phyloP scores from a whole-genome alignment of 345 rosid species.

The Firmiana major region DNA sequence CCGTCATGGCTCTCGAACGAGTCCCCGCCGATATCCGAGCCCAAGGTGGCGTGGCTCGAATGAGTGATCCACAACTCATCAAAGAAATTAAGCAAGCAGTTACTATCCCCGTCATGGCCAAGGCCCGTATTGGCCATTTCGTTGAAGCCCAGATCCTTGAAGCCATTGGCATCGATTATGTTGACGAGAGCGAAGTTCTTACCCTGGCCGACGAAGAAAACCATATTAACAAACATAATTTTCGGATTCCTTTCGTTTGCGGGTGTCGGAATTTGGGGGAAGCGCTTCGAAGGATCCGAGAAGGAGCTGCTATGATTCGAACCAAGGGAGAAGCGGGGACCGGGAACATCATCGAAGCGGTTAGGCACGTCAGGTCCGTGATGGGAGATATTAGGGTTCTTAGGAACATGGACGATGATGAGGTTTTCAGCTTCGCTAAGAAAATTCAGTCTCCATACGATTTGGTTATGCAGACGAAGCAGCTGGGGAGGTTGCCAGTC shows the following conservation, averaged over 20 bases:
- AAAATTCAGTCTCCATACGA: slow-evolving; percentile 62
- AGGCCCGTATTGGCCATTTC: slow-evolving; percentile 76
- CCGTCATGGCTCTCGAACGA: slow-evolving; percentile 81
- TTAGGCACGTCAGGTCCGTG: slow-evolving; percentile 77
- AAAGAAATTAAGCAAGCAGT: slow-evolving; percentile 64
- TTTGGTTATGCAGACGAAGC: slow-evolving; percentile 63
- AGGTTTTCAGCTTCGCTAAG: slow-evolving; percentile 65
- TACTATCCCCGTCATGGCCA: slow-evolving; percentile 80
- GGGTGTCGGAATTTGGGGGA: slow-evolving; percentile 83
- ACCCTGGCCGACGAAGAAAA: slow-evolving; percentile 73
- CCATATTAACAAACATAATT: slow-evolving; percentile 81
- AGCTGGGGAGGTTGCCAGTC: slow-evolving; percentile 66
- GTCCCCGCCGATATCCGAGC: slow-evolving; percentile 76
- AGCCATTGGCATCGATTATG: slow-evolving; percentile 72
- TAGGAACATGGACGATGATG: slow-evolving; percentile 75
- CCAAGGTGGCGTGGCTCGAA: slow-evolving; percentile 76
- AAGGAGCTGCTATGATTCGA: slow-evolving; percentile 84
- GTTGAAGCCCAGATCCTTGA: slow-evolving; percentile 77
- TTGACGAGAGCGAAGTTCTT: slow-evolving; percentile 79
- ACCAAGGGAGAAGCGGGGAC: slow-evolving; percentile 89
- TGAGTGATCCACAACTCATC: slow-evolving; percentile 71
- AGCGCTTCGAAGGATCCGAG: slow-evolving; percentile 69
- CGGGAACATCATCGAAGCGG: slow-evolving; percentile 76
- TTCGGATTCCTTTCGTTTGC: slow-evolving; percentile 76
- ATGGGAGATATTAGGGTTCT: slow-evolving; percentile 63